phyloP scores from a whole-genome alignment of 2,329 filamentous ascomycete species.

The Colletotrichum tamarilloi region DNA sequence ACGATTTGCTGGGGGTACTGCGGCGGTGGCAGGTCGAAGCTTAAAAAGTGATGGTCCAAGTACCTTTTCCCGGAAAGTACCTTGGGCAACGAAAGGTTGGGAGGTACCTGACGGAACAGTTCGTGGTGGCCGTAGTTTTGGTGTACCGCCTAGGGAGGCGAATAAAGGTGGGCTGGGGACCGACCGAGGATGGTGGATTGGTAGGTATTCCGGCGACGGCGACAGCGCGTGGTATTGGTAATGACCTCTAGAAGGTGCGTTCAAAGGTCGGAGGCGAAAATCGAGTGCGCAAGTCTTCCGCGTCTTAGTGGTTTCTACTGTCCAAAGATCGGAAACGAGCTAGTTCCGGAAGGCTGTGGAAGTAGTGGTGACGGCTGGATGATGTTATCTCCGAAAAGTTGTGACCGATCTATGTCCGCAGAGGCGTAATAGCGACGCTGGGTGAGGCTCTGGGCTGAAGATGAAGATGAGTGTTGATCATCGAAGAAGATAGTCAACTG shows the following conservation, averaged over 20 bases:
- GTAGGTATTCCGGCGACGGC: constrained; percentile 11
- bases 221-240: constrained; percentile 28
- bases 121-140: constrained; percentile 11
- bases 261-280: constrained; percentile 18
- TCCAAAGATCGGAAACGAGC: neutral
- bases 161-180: constrained; percentile 34
- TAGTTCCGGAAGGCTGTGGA: constrained; percentile 18
- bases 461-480: neutral
- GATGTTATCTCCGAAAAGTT: neutral
- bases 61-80: neutral
- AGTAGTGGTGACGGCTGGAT: constrained; percentile 21
- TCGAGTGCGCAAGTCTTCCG: constrained; percentile 6
- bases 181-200: constrained; percentile 9
- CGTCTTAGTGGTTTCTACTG: neutral
- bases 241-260: constrained; percentile 24
- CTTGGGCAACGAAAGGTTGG: neutral
- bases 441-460: neutral
- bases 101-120: constrained; percentile 5
- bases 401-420: constrained; percentile 7
- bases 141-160: constrained; percentile 18
- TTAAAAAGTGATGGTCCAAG: neutral
- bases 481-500: neutral
- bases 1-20: neutral
- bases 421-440: neutral
- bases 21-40: neutral